Percentiles rank a stretch among this genome's conserved stretches.
Conservation (phyloP, 1,284 basidiomycete species). For the Microbotryum intermedium region DNA sequence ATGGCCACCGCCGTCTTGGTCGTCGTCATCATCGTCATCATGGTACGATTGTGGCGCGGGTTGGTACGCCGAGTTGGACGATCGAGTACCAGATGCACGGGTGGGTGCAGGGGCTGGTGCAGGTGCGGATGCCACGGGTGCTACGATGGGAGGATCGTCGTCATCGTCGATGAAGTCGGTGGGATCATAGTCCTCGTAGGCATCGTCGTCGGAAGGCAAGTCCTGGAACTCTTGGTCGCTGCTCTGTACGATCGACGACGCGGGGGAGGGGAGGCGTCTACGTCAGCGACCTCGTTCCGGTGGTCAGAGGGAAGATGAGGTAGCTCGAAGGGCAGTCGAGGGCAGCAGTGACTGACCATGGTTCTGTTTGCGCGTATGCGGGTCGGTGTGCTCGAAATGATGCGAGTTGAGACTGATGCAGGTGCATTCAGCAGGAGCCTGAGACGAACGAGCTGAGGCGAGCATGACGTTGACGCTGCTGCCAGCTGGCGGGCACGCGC, state of each 20-base stretch:
- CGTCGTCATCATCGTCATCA: constrained; percentile 1
- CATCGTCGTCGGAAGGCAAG: constrained; percentile 6
- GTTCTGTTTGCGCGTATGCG: too few relatives aligned
- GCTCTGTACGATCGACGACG: neutral
- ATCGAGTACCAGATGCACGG: constrained; percentile 6
- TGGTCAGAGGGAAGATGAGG: too few relatives aligned
- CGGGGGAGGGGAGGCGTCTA: too few relatives aligned
- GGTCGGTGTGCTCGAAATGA: too few relatives aligned
- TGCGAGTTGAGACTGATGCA: too few relatives aligned
- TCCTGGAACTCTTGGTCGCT: constrained; percentile 19
- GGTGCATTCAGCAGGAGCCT: too few relatives aligned
- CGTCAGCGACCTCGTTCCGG: too few relatives aligned
- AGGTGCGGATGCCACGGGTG: neutral
- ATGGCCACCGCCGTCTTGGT: neutral
- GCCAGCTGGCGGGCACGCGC: too few relatives aligned
- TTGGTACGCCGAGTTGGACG: constrained; percentile 1
- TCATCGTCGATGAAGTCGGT: constrained; percentile 26
- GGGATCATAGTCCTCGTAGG: constrained; percentile 23
- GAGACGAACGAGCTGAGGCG: too few relatives aligned
- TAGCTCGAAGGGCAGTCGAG: neutral
- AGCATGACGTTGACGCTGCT: too few relatives aligned
- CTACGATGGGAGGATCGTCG: constrained; percentile 2
- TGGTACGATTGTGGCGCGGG: neutral
- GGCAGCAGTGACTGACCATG: neutral
- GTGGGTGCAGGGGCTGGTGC: constrained; percentile 4